A percentile compares a stretch with the other conserved stretches of the same genome.
phyloP scores from a whole-genome alignment of 352 stramenopile species.

The Phytophthora cactorum region DNA sequence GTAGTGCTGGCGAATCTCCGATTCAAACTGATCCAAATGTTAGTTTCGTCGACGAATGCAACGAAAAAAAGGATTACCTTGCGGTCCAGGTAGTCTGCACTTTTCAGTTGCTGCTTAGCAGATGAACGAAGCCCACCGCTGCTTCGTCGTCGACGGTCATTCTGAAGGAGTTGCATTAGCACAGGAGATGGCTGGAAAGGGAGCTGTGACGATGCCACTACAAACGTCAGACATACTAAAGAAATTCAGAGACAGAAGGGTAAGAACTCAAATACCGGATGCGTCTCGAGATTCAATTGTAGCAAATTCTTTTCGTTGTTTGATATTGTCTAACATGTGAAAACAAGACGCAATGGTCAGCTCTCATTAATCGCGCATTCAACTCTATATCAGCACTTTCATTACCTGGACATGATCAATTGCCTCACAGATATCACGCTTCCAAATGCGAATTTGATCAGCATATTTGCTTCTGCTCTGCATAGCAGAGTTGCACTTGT shows the following conservation, averaged over 20 bases:
- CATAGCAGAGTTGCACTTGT: conserved; percentile 1
- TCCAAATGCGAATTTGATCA: conserved; percentile 14
- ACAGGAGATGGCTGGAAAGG: conserved; percentile 62
- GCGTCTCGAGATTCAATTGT: conserved; percentile 55
- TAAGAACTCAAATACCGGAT: conserved; percentile 34
- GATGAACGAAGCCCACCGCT: conserved; percentile 10
- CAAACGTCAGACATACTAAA: background rate
- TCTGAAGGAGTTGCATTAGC: conserved; percentile 50
- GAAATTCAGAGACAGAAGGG: too few relatives aligned
- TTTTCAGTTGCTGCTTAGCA: conserved; percentile 29
- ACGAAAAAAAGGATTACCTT: conserved; percentile 37
- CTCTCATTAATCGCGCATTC: background rate
- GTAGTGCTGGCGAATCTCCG: conserved; percentile 64
- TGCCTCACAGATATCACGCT: conserved; percentile 14
- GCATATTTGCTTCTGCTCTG: conserved; percentile 6
- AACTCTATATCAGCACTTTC: background rate
- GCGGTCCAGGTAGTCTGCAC: conserved; percentile 54
- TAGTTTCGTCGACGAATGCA: background rate
- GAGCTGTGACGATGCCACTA: conserved; percentile 28
- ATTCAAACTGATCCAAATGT: conserved; percentile 46
- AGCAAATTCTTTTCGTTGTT: conserved; percentile 45
- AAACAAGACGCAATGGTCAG: background rate
- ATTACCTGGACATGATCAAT: conserved; percentile 34
- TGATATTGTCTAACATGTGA: conserved; percentile 17
- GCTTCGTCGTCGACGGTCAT: conserved; percentile 34